A percentile compares a stretch with the other conserved stretches of the same genome.
phyloP scores from a whole-genome alignment of 2,329 filamentous ascomycete species.

The Fusarium sp. region DNA sequence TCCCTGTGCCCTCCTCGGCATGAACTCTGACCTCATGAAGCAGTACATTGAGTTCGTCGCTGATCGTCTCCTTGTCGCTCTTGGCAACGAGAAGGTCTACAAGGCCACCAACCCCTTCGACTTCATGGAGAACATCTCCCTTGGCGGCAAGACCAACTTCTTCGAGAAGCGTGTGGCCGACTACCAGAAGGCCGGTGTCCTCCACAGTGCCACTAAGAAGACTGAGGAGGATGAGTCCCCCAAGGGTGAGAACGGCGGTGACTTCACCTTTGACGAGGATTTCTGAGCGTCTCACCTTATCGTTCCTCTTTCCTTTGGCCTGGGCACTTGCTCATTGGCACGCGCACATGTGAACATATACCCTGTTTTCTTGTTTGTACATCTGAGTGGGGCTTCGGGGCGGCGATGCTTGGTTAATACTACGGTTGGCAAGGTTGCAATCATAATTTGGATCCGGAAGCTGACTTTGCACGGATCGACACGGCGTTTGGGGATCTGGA shows the following conservation, averaged over 20 bases:
- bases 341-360: constrained; percentile 36
- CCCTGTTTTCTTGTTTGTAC: constrained; percentile 39
- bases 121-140: constrained; percentile 99
- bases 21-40: constrained; percentile 98
- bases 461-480: constrained; percentile 28
- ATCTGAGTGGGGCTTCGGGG: constrained; percentile 37
- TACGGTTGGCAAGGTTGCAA: constrained; percentile 12
- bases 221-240: constrained; percentile 59
- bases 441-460: constrained; percentile 29
- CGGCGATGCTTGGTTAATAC: constrained; percentile 28
- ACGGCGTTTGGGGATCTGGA: constrained; percentile 36
- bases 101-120: constrained; percentile 95
- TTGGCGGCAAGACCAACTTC: constrained; percentile 99
- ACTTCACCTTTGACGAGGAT: constrained; percentile 95
- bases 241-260: constrained; percentile 70
- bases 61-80: constrained; percentile 88
- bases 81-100: constrained; percentile 95
- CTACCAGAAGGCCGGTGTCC: constrained; percentile 99
- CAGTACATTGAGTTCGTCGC: constrained; percentile 99
- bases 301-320: constrained; percentile 3
- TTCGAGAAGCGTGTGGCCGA: constrained; percentile 99
- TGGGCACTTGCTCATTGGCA: neutral
- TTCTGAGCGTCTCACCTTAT: constrained; percentile 69
- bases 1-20: constrained; percentile 90
- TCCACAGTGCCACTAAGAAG: constrained; percentile 83